These are phyloP conservation scores for Thoreauomyces humboldtii DNA, from an alignment of 192 early-diverging fungal genomes.

Conservation along the genomic window DNA sequence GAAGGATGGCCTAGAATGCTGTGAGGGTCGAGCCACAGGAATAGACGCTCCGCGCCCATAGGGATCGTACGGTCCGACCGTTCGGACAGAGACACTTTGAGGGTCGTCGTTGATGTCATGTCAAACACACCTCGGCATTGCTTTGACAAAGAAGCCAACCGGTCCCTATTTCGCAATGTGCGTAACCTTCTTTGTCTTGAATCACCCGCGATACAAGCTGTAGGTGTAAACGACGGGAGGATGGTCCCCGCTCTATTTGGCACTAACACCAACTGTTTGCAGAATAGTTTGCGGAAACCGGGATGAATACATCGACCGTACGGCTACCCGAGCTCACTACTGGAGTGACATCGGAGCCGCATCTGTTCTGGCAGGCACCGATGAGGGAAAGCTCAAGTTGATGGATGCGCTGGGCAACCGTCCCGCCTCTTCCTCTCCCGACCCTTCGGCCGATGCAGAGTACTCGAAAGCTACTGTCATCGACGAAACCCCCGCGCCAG, in stretches of 20 bases:
- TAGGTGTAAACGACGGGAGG: not conserved
- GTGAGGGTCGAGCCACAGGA: no score
- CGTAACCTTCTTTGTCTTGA: conserved; percentile 17
- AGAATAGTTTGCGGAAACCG: conserved; percentile 39
- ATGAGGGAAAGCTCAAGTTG: conserved; percentile 23
- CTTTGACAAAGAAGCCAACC: no score
- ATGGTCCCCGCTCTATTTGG: not conserved
- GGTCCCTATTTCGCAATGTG: conserved; percentile 20
- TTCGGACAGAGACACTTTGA: no score
- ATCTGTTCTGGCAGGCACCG: conserved; percentile 35
- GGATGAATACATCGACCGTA: conserved; percentile 40
- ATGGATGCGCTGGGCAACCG: not conserved
- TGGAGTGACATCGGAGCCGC: conserved; percentile 24
- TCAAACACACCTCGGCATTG: no score
- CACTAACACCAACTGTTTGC: no score
- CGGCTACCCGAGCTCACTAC: conserved; percentile 29
- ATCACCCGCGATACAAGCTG: conserved; percentile 27
- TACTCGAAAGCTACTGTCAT: not conserved
- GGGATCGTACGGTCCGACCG: no score
- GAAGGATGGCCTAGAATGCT: no score
- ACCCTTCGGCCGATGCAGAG: not conserved
- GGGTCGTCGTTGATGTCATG: no score
- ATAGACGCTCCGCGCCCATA: no score
- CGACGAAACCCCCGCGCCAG: not conserved
- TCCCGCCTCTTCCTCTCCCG: no score